Evolutionary conservation across 306 rosid species (phyloP), one percentile per base, ranked within the genome.

Genomic region (Casuarina cunninghamiana): DNA sequence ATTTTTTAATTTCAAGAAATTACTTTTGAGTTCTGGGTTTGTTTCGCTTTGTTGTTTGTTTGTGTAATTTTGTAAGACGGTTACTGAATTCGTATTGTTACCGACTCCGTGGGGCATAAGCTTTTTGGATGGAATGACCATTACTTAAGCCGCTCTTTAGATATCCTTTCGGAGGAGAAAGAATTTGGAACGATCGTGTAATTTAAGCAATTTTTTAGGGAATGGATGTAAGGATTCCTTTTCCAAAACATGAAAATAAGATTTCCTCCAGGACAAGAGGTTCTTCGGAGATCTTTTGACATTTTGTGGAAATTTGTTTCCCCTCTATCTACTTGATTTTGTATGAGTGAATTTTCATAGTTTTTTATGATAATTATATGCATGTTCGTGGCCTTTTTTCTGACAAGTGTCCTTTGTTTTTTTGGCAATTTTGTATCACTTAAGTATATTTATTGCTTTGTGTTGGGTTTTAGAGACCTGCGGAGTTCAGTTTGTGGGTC

Each of bases 401-500:
- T 32, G 32, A 37, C 69, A 35, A 57, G 4, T 21, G 38, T 19
- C 63, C 63, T 57, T 57, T 57, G 38, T 8, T n/a, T 57, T 10
- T 58, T 58, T 58, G 2, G 3, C 12, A 58, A 71, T 13, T 49
- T 6, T 21, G 12, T 38, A 26, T 26, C 1, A 26, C 32, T 0
- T 26, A 26, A 26, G 32, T 26, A 26, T 26, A 26, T 26, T 26
- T 0, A 26, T 26, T 26, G 32, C 32, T 26, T 26, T 26, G 32
- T 0, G 32, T 58, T 39, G 73, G 42, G 39, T n/a, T 50, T 67
- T 21, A 0, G 35, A 53, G 46, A 26, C 10, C 53, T 66, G 32
- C 43, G 53, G 73, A 54, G 7, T 79, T 53, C 6, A 72, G 10
- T 63, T 67, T 72, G 37, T 43, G 16, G 43, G 62, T 75, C 77